A percentile compares a stretch with the other conserved stretches of the same genome.
Conservation (phyloP, 2,329 filamentous ascomycete genomes). For the Xylariales sp. region DNA sequence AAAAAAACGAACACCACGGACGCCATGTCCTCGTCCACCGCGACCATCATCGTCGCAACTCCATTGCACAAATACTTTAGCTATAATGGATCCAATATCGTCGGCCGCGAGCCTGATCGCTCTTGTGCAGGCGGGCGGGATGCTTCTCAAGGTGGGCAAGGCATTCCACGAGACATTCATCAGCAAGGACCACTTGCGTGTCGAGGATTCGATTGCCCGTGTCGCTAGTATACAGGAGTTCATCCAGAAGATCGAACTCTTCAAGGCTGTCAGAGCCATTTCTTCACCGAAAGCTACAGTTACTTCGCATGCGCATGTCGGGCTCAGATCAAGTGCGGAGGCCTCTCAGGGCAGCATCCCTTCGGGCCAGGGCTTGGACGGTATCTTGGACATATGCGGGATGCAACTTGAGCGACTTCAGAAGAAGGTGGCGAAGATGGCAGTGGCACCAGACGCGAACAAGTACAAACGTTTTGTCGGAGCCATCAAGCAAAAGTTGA, state of each 20-base stretch:
- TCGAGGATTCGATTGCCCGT: background rate
- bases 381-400: background rate
- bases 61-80: too few species aligned
- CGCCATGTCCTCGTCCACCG: too few species aligned
- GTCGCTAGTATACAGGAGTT: background rate
- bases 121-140: background rate
- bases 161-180: constrained; percentile 6
- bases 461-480: background rate
- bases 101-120: constrained; percentile 5
- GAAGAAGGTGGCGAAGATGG: background rate
- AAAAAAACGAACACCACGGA: too few species aligned
- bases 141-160: constrained; percentile 4
- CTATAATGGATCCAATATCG: background rate
- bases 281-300: background rate
- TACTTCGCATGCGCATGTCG: background rate
- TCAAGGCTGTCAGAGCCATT: background rate
- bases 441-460: background rate
- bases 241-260: background rate
- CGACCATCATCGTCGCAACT: too few species aligned
- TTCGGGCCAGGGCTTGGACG: background rate
- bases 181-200: background rate
- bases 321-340: background rate
- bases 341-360: background rate
- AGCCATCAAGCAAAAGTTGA: background rate
- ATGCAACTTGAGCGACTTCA: background rate